Conservation (phyloP, 257 asterid species). For the Phtheirospermum japonicum region DNA sequence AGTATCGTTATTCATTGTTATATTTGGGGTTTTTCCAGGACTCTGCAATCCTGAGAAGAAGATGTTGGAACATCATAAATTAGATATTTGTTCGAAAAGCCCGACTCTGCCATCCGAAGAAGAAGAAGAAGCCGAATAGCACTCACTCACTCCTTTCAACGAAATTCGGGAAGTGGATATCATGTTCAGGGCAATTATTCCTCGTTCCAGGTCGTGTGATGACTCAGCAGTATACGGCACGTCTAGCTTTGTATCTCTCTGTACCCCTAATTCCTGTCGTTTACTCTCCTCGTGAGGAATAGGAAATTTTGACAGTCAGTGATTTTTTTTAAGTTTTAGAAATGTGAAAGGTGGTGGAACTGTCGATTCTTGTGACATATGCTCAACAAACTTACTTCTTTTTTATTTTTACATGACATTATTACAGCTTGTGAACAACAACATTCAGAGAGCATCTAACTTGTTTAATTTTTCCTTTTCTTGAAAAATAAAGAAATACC, state of each 20-base stretch:
- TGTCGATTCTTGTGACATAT: constrained; percentile 19
- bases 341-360: constrained; percentile 21
- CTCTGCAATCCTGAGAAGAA: constrained; percentile 89
- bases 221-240: neutral
- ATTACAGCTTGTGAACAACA: no score
- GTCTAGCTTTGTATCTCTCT: constrained; percentile 9
- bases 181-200: constrained; percentile 3
- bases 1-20: neutral
- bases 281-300: constrained; percentile 1
- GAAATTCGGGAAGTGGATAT: constrained; percentile 3
- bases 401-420: no score
- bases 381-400: neutral
- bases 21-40: constrained; percentile 41
- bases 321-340: constrained; percentile 6
- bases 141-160: neutral
- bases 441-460: no score
- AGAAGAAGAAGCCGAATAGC: constrained; percentile 40
- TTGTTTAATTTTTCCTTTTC: no score
- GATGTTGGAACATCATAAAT: constrained; percentile 81
- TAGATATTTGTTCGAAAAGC: constrained; percentile 75
- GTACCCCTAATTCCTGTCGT: constrained; percentile 25
- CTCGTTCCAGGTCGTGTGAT: neutral
- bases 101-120: constrained; percentile 66
- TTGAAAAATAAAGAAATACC: no score
- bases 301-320: constrained; percentile 14